These are phyloP conservation scores for Neurospora tetraspora DNA, from an alignment of 495 filamentous ascomycete species.

Conservation along the genomic window DNA sequence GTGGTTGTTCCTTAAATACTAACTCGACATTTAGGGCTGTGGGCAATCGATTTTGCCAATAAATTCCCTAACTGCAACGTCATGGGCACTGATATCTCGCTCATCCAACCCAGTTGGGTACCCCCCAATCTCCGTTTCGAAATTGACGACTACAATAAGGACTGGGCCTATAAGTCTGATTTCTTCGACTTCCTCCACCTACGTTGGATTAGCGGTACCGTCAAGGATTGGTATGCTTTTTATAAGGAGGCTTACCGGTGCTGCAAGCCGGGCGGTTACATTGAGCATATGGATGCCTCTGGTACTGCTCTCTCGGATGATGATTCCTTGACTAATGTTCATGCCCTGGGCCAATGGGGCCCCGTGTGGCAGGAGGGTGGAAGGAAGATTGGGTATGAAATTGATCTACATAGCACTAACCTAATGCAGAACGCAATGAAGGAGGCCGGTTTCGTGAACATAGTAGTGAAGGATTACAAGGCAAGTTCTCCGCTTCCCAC, in stretches of 20 bases:
- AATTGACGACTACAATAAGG: slow-evolving; percentile 47
- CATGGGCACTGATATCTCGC: slow-evolving; percentile 52
- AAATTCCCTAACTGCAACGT: slow-evolving; percentile 9
- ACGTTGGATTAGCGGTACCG: slow-evolving; percentile 40
- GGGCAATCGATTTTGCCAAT: background rate
- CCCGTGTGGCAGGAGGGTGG: slow-evolving; percentile 16
- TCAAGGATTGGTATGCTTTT: slow-evolving; percentile 37
- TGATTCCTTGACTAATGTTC: background rate
- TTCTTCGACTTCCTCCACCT: slow-evolving; percentile 48
- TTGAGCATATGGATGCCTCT: slow-evolving; percentile 14
- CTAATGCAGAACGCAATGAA: slow-evolving; percentile 48
- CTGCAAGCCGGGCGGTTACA: slow-evolving; percentile 30
- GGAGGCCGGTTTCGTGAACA: slow-evolving; percentile 47
- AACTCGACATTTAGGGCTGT: background rate
- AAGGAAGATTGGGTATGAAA: slow-evolving; percentile 4
- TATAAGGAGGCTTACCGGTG: slow-evolving; percentile 21
- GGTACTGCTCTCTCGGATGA: background rate
- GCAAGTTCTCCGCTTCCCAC: background rate
- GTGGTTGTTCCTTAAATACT: no score
- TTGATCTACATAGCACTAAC: slow-evolving; percentile 16
- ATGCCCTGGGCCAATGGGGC: slow-evolving; percentile 23
- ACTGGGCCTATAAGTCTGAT: slow-evolving; percentile 35
- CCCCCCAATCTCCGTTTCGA: slow-evolving; percentile 48
- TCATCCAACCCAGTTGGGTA: slow-evolving; percentile 47
- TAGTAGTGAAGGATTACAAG: slow-evolving; percentile 11